Percentiles rank a stretch among this genome's conserved stretches.
phyloP scores from a whole-genome alignment of 768 basidiomycete species.

The Leccinum barrowsii region DNA sequence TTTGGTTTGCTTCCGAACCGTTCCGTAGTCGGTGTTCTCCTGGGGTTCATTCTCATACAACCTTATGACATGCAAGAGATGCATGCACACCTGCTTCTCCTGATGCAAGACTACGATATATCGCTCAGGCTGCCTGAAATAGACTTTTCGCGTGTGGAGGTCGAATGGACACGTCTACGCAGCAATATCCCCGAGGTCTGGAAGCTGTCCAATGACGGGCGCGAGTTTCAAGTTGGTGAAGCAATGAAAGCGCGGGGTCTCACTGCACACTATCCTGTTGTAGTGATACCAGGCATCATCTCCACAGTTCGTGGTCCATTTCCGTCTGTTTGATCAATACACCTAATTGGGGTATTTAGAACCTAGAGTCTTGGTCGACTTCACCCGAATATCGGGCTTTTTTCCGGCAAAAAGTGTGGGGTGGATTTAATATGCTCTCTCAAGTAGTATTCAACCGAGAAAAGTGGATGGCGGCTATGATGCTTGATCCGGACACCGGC shows the following conservation, averaged over 20 bases:
- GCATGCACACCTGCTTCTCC: slow-evolving; percentile 60
- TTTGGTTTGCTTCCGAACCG: slow-evolving; percentile 1
- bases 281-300: slow-evolving; percentile 87
- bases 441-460: slow-evolving; percentile 83
- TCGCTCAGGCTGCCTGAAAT: slow-evolving; percentile 59
- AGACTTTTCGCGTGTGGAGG: slow-evolving; percentile 65
- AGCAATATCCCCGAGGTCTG: slow-evolving; percentile 75
- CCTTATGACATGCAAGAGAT: slow-evolving; percentile 65
- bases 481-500: slow-evolving; percentile 88
- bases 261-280: slow-evolving; percentile 69
- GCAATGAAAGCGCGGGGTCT: slow-evolving; percentile 60
- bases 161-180: slow-evolving; percentile 66
- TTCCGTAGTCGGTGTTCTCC: slow-evolving; percentile 55
- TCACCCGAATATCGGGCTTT: slow-evolving; percentile 78
- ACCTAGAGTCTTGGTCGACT: slow-evolving; percentile 93
- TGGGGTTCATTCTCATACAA: slow-evolving; percentile 65
- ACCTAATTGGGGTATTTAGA: slow-evolving; percentile 36
- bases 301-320: slow-evolving; percentile 60
- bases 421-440: slow-evolving; percentile 77
- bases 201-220: slow-evolving; percentile 76
- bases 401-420: slow-evolving; percentile 89
- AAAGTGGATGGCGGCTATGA: slow-evolving; percentile 85
- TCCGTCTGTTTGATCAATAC: not conserved
- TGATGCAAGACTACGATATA: slow-evolving; percentile 71
- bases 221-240: slow-evolving; percentile 79